Percentiles rank a stretch among this genome's conserved stretches.
Evolutionary conservation across 106 monocot species (phyloP).

Genomic region (Alisma plantagoaquatica): DNA sequence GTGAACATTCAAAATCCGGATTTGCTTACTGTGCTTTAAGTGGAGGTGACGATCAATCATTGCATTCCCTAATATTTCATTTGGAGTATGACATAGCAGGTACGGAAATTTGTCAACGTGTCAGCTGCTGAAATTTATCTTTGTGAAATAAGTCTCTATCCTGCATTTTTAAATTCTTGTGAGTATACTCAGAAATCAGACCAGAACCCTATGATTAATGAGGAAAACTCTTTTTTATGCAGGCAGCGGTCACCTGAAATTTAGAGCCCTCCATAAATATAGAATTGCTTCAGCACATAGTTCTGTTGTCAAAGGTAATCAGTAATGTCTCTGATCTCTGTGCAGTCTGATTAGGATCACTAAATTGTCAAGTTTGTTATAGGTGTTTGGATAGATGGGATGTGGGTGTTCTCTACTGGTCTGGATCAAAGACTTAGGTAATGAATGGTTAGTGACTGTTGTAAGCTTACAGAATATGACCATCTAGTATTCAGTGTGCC

Average conservation of each 20-base stretch:
- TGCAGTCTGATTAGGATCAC: neutral
- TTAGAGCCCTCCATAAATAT: conserved; percentile 27
- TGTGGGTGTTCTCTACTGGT: conserved; percentile 79
- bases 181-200: neutral
- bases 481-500: conserved; percentile 83
- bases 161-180: neutral
- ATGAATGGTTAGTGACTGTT: conserved; percentile 33
- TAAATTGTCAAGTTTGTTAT: neutral
- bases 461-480: conserved; percentile 42
- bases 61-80: conserved; percentile 44
- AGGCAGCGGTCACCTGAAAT: conserved; percentile 4
- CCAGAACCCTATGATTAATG: conserved; percentile 7
- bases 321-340: neutral
- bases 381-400: conserved; percentile 90
- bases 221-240: conserved; percentile 13
- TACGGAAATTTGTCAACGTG: neutral
- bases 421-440: conserved; percentile 89
- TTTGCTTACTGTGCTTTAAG: conserved; percentile 51
- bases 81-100: conserved; percentile 11
- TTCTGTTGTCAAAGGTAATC: conserved; percentile 86
- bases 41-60: conserved; percentile 94
- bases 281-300: conserved; percentile 71
- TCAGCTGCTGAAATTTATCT: neutral
- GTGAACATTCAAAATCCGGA: conserved; percentile 13
- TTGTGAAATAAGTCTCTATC: neutral